Conservation (phyloP, 2,329 filamentous ascomycete genomes). For the Fusarium dimerum region DNA sequence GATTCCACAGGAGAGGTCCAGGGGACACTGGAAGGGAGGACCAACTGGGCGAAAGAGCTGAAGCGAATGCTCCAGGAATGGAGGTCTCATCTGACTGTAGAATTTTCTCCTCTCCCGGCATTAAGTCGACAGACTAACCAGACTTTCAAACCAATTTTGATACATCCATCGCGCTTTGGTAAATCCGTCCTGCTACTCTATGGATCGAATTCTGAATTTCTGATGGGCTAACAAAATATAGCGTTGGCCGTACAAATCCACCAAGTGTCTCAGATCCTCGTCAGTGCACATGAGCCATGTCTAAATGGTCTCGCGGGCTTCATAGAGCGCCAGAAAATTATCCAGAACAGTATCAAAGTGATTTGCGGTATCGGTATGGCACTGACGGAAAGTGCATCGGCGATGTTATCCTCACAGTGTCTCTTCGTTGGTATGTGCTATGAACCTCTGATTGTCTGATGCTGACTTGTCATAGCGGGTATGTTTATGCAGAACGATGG, state of each 20-base stretch:
- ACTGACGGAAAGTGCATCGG: slow-evolving; percentile 40
- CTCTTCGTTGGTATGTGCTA: slow-evolving; percentile 30
- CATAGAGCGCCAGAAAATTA: slow-evolving; percentile 31
- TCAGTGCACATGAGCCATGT: slow-evolving; percentile 32
- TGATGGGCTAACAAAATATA: not conserved
- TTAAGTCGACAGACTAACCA: slow-evolving; percentile 18
- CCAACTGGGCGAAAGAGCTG: slow-evolving; percentile 14
- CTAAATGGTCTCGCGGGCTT: slow-evolving; percentile 43
- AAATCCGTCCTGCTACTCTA: not conserved
- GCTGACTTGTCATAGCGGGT: slow-evolving; percentile 3
- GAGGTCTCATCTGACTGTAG: slow-evolving; percentile 35
- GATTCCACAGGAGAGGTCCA: slow-evolving; percentile 6
- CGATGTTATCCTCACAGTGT: slow-evolving; percentile 46
- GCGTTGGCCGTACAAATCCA: slow-evolving; percentile 19
- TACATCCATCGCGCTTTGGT: slow-evolving; percentile 47
- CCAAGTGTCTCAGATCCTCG: slow-evolving; percentile 32
- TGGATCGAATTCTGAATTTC: not conserved
- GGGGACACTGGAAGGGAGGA: not conserved
- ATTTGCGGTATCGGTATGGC: slow-evolving; percentile 53
- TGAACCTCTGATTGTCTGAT: not conserved
- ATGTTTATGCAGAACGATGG: slow-evolving; percentile 18
- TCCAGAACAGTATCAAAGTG: slow-evolving; percentile 23
- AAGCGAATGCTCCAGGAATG: slow-evolving; percentile 31
- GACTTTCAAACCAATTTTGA: slow-evolving; percentile 48
- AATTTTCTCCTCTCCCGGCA: slow-evolving; percentile 43